Evolutionary conservation across 257 asterid genomes (phyloP).

Genomic region (Petunia secreta): DNA sequence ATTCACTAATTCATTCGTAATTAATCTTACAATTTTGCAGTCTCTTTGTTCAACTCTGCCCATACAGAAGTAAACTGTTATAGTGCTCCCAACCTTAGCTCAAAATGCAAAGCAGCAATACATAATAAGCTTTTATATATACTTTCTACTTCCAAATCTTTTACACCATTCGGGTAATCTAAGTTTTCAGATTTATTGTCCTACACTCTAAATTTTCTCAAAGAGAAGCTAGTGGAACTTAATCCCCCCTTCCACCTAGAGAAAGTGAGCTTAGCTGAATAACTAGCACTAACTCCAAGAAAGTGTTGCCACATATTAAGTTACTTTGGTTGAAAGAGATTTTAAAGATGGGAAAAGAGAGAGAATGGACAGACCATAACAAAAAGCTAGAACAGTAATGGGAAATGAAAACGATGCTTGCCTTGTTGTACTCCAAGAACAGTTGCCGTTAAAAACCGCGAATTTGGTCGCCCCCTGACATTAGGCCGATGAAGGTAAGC

Average conservation of each 20-base stretch:
- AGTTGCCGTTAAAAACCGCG: slow-evolving; percentile 90
- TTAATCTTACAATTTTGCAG: background rate
- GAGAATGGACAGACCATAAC: slow-evolving; percentile 21
- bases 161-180: background rate
- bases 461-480: slow-evolving; percentile 77
- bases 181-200: background rate
- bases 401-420: slow-evolving; percentile 29
- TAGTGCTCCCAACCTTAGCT: background rate
- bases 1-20: background rate
- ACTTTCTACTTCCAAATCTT: background rate
- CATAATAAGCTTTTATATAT: background rate
- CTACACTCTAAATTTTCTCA: background rate
- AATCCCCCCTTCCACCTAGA: background rate
- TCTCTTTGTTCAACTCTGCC: background rate
- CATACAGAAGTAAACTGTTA: background rate
- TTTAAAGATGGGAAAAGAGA: background rate
- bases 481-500: slow-evolving; percentile 79
- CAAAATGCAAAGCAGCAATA: slow-evolving; percentile 1
- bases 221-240: background rate
- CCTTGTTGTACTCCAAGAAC: slow-evolving; percentile 98
- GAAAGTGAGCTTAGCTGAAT: background rate
- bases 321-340: background rate
- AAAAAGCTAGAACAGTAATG: slow-evolving; percentile 20
- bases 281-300: slow-evolving; percentile 1
- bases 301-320: background rate